A percentile compares a stretch with the other conserved stretches of the same genome.
phyloP scores from a whole-genome alignment of 2,329 filamentous ascomycete genomes.

The Delphinella strobiligena region DNA sequence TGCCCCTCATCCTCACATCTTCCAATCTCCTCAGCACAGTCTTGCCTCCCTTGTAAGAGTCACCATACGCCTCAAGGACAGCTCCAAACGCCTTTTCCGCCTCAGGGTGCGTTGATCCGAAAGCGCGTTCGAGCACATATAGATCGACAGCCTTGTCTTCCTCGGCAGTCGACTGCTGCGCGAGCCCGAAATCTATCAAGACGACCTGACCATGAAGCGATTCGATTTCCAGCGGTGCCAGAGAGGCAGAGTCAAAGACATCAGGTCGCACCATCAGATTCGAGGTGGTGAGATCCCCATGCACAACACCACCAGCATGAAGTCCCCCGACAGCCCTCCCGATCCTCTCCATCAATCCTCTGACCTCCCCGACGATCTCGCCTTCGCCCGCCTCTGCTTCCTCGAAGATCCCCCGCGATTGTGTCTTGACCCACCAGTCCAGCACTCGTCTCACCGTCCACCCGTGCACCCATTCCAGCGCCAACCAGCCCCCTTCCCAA shows the following conservation, averaged over 20 bases:
- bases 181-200: constrained; percentile 89
- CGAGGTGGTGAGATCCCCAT: constrained; percentile 93
- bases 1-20: constrained; percentile 82
- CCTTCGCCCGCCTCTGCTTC: constrained; percentile 14
- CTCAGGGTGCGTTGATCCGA: constrained; percentile 84
- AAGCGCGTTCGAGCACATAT: constrained; percentile 89
- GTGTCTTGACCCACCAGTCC: constrained; percentile 50
- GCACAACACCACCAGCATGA: constrained; percentile 76
- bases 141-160: constrained; percentile 93
- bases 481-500: constrained; percentile 55
- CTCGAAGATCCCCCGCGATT: too few species aligned
- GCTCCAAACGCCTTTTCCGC: constrained; percentile 66
- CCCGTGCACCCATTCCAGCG: constrained; percentile 77
- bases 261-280: constrained; percentile 77
- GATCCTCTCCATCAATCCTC: constrained; percentile 21
- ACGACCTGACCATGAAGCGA: constrained; percentile 60
- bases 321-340: constrained; percentile 34
- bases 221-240: too few species aligned
- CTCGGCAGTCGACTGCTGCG: constrained; percentile 66
- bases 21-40: constrained; percentile 71
- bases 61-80: constrained; percentile 62
- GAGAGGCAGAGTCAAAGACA: too few species aligned
- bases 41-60: constrained; percentile 61
- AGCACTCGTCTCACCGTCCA: constrained; percentile 53
- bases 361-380: constrained; percentile 15